These are phyloP conservation scores for Alternaria sp. DNA, from an alignment of 2,329 filamentous ascomycete genomes.

Conservation along the genomic window DNA sequence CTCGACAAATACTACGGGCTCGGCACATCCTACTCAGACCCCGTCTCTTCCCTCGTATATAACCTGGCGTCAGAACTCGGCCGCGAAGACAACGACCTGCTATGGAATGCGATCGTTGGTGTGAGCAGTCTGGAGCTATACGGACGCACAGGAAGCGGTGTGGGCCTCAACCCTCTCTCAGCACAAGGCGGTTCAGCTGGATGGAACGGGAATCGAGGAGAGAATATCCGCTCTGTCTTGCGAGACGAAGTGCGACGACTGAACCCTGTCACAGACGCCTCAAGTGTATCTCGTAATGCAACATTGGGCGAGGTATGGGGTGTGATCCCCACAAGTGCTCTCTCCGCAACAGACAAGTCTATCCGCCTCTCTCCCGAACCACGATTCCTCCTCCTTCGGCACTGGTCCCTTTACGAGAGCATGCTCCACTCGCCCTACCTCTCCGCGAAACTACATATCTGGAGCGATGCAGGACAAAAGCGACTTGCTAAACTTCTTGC, in stretches of 20 bases:
- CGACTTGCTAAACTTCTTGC: slow-evolving; percentile 92
- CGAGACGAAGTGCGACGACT: slow-evolving; percentile 93
- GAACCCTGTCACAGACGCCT: slow-evolving; percentile 75
- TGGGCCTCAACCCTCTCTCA: slow-evolving; percentile 69
- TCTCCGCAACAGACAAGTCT: slow-evolving; percentile 88
- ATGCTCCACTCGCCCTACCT: slow-evolving; percentile 98
- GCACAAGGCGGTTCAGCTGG: slow-evolving; percentile 66
- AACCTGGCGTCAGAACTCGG: slow-evolving; percentile 93
- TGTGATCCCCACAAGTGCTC: slow-evolving; percentile 88
- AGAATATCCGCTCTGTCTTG: slow-evolving; percentile 83
- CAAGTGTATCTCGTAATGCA: slow-evolving; percentile 67
- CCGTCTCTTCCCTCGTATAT: slow-evolving; percentile 93
- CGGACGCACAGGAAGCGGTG: slow-evolving; percentile 82
- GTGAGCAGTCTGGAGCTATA: slow-evolving; percentile 94
- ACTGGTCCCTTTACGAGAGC: slow-evolving; percentile 98
- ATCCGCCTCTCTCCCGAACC: slow-evolving; percentile 95
- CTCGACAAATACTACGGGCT: slow-evolving; percentile 85
- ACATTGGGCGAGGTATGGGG: slow-evolving; percentile 73
- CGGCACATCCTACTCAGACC: slow-evolving; percentile 92
- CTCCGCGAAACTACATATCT: slow-evolving; percentile 89
- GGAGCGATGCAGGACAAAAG: slow-evolving; percentile 89
- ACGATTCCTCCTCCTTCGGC: slow-evolving; percentile 87
- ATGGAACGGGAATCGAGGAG: slow-evolving; percentile 84
- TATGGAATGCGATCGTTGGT: slow-evolving; percentile 95
- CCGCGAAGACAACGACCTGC: slow-evolving; percentile 92